A percentile compares a stretch with the other conserved stretches of the same genome.
phyloP scores from a whole-genome alignment of 108 stramenopile genomes.

The Licmophora abbreviata region DNA sequence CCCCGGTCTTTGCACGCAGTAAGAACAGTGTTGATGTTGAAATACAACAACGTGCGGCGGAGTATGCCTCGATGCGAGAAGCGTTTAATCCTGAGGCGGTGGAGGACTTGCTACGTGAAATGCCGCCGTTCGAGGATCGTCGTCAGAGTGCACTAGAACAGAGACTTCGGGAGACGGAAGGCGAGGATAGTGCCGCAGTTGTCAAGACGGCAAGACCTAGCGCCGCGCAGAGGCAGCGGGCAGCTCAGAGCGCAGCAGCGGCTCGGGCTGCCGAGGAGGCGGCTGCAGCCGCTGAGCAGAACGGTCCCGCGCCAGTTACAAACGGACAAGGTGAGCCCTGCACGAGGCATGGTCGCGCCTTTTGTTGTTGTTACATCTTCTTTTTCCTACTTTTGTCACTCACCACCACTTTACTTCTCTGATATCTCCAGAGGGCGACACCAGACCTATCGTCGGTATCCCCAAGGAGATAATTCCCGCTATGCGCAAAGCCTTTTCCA shows the following conservation, averaged over 20 bases:
- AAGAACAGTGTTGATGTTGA: slow-evolving; percentile 86
- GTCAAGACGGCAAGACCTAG: slow-evolving; percentile 77
- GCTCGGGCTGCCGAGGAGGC: slow-evolving; percentile 57
- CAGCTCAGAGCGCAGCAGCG: slow-evolving; percentile 58
- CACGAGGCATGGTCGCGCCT: no score
- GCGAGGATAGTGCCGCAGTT: slow-evolving; percentile 78
- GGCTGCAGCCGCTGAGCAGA: slow-evolving; percentile 15
- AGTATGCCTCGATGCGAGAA: slow-evolving; percentile 85
- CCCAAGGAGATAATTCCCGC: slow-evolving; percentile 87
- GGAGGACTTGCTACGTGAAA: slow-evolving; percentile 86
- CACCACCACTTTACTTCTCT: background rate
- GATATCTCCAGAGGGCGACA: background rate
- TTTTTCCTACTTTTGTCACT: background rate
- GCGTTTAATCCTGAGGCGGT: slow-evolving; percentile 78
- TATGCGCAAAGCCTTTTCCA: slow-evolving; percentile 86
- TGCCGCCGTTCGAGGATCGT: slow-evolving; percentile 92
- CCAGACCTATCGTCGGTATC: slow-evolving; percentile 52
- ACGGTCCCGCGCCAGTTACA: background rate
- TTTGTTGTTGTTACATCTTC: no score
- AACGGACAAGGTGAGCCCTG: background rate
- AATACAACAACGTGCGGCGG: slow-evolving; percentile 87
- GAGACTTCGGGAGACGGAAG: slow-evolving; percentile 74
- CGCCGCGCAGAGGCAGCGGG: slow-evolving; percentile 69
- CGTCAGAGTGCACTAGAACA: slow-evolving; percentile 75
- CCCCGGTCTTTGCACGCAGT: slow-evolving; percentile 78